A percentile compares a stretch with the other conserved stretches of the same genome.
These are phyloP conservation scores for Pythium aristosporum DNA, from an alignment of 352 stramenopile genomes.

Conservation along the genomic window DNA sequence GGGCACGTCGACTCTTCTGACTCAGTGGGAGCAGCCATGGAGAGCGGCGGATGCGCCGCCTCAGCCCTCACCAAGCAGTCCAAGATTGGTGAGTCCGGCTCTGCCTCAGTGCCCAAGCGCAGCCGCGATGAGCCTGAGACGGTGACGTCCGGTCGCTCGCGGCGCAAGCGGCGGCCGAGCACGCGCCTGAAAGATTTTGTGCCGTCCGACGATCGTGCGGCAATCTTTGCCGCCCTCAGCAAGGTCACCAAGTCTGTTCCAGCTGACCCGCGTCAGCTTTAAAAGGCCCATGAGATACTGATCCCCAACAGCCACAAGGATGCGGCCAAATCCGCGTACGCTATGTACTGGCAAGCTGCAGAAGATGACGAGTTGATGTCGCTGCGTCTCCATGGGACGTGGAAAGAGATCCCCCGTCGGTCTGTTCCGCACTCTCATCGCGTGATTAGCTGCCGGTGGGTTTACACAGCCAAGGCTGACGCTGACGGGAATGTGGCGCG, in stretches of 20 bases:
- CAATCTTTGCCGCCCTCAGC: too few relatives aligned
- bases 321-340: background rate
- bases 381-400: background rate
- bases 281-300: background rate
- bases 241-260: background rate
- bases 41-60: too few relatives aligned
- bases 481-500: background rate
- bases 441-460: background rate
- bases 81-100: too few relatives aligned
- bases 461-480: background rate
- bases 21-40: too few relatives aligned
- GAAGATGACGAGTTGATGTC: background rate
- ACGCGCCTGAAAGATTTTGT: too few relatives aligned
- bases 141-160: background rate
- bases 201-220: too few relatives aligned
- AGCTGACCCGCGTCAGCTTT: background rate
- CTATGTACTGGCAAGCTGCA: background rate
- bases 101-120: too few relatives aligned
- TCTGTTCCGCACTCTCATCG: background rate
- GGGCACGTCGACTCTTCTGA: too few relatives aligned
- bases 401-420: background rate
- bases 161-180: too few relatives aligned
- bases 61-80: too few relatives aligned
- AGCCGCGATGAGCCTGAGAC: conserved; percentile 6
- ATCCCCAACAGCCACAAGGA: background rate